Conservation (phyloP, 1,139 yeast genomes). For the Blastobotrys serpentis region DNA sequence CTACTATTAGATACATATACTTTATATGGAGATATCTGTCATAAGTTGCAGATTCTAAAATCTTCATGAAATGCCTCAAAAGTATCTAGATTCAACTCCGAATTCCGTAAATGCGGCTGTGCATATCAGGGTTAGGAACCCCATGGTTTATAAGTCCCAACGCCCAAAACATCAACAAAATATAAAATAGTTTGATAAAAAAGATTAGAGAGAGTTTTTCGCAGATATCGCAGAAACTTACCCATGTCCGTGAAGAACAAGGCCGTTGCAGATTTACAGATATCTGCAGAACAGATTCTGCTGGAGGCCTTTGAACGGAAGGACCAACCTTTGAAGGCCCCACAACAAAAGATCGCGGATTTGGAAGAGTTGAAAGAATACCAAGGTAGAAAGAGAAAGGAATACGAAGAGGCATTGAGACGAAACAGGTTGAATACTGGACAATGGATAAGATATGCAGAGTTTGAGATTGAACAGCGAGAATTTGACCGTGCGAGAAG, state of each 20-base stretch:
- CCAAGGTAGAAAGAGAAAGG: constrained; percentile 74
- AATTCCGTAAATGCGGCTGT: no score
- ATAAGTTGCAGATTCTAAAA: no score
- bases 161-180: neutral
- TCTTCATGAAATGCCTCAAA: no score
- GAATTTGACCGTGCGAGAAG: constrained; percentile 80
- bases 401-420: constrained; percentile 81
- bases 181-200: no score
- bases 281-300: constrained; percentile 56
- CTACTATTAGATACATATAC: no score
- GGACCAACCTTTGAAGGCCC: constrained; percentile 43
- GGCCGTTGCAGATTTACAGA: constrained; percentile 50
- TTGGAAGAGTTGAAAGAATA: constrained; percentile 73
- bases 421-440: constrained; percentile 77
- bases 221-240: no score
- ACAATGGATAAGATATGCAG: constrained; percentile 92
- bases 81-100: no score
- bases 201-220: no score
- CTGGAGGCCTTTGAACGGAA: constrained; percentile 55
- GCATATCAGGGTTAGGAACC: neutral
- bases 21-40: no score
- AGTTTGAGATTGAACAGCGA: constrained; percentile 78
- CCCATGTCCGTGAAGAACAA: constrained; percentile 39
- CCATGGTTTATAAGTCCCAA: neutral
- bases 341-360: constrained; percentile 60